Evolutionary conservation across 2,329 filamentous ascomycete species (phyloP), one percentile per base, ranked within the genome.

Genomic region (Claviceps humidiphila): DNA sequence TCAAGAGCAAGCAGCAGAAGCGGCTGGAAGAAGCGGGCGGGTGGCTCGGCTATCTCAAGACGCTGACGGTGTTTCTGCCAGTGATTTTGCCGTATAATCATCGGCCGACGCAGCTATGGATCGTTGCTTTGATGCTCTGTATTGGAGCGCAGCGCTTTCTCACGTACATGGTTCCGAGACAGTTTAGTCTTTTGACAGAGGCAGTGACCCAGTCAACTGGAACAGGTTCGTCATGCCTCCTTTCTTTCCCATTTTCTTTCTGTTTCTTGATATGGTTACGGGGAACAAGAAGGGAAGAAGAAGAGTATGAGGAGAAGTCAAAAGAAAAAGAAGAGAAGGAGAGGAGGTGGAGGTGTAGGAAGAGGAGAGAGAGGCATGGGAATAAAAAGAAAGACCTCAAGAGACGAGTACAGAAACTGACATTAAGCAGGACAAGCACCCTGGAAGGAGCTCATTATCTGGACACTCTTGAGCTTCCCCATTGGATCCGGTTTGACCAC

Each of bases 71-170:
- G 30, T 63, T 63, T 38, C 38, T 61, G 0, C 63, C 63, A 1
- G 54, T 59, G 26, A 51, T 65, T 30, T 43, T 63, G 16, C 62
- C 63, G 1, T 56, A 54, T 40, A 57, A 59, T 1, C 57, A 64
- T 26, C 56, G 56, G 1, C 55, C 53, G 26, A 57, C 63, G 7
- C 63, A 65, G 39, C 34, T 58, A 7, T 63, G 57, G 50, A 49
- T 64, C 11, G 22, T 62, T 11, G 46, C 63, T 5, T 55, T 58
- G 34, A 6, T 58, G 2, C 3, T 58, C 4, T 59, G 57, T 43
- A 54, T 62, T 22, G 51, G 48, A 4, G 53, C 51, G 7, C 52
- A 57, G n/a, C 56, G 63, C 6, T 56, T 56, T 2, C 50, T 63
- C 24, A 60, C 59, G 5, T 43, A 63, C 14, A 43, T 62, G 43